Base-by-base conservation (phyloP, 1,139 yeast genomes). In the Wickerhamomyces sp. region DNA sequence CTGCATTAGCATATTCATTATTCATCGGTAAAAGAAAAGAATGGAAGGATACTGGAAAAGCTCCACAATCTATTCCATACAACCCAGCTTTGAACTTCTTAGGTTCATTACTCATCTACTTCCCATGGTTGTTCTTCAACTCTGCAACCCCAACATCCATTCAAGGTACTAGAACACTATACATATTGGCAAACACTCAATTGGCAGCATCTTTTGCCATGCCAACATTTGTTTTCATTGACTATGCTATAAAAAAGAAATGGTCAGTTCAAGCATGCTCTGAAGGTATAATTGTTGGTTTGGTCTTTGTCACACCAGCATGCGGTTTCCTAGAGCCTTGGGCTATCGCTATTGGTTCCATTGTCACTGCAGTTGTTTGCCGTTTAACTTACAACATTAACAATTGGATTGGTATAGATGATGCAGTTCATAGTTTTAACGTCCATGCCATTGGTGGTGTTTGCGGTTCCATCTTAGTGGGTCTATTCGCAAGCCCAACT, bases 91-190 rank as follows among this genome's bases (percentile, higher is more conserved):
- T 69, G 24, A 65, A 72, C 2, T 70, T 71, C 42, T 47, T 71
- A 40, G 78, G 78, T 35, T 73, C 71, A 18, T 58, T 73, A 16
- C 54, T 72, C 43, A 71, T 72, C 43, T 72, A 76, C 70, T 69
- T 67, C 47, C 70, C 76, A 19, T 72, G 78, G 78, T 59, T 72
- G 47, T 70, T 75, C 50, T 72, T 72, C 61, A 72, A 72, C 55
- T 67, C 75, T 10, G 78, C 76, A 39, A 71, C 78, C 15, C 55
- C 72, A 44, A 59, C 70, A 15, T 46, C 68, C 12, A 72, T 72
- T 22, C 30, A 46, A 10, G 65, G 64, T 40, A 64, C 63, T 26
- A 67, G 76, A 59, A 70, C 76, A 4, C 66, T 72, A 28, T 72
- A 69, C 54, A 72, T 70, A 37, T 59, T 72, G 57, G 62, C 70